Percentiles rank a stretch among this genome's conserved stretches.
phyloP scores from a whole-genome alignment of 495 filamentous ascomycete species.

The Paragyromitra xinjiangensis region DNA sequence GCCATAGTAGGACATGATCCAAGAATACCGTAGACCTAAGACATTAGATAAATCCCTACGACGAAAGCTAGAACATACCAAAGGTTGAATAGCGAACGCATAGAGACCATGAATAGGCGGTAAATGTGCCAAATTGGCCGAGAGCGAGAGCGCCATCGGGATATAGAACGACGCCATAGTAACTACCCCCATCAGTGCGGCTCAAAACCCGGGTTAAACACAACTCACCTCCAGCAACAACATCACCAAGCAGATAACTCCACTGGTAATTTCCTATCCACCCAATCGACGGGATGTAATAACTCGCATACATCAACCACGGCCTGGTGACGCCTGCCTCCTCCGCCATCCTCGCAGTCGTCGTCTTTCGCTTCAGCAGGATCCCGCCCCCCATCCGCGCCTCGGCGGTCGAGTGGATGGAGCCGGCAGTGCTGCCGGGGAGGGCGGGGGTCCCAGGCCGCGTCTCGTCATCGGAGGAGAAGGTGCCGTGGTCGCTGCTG shows the following conservation, averaged over 20 bases:
- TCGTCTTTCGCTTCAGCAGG: slow-evolving; percentile 53
- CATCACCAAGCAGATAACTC: slow-evolving; percentile 83
- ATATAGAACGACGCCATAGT: slow-evolving; percentile 98
- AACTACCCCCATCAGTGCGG: slow-evolving; percentile 62
- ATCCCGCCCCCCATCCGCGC: slow-evolving; percentile 43
- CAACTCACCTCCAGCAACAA: slow-evolving; percentile 68
- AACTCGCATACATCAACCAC: slow-evolving; percentile 78
- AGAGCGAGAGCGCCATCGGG: slow-evolving; percentile 92
- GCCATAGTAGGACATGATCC: slow-evolving; percentile 92
- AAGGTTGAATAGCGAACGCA: slow-evolving; percentile 88
- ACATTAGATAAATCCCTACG: slow-evolving; percentile 13
- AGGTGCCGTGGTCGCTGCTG: slow-evolving; percentile 43
- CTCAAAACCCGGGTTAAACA: not conserved
- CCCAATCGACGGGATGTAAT: slow-evolving; percentile 89
- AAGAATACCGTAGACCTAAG: slow-evolving; percentile 77
- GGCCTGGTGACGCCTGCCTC: slow-evolving; percentile 55
- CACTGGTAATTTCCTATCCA: slow-evolving; percentile 87
- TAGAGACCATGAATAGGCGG: slow-evolving; percentile 96
- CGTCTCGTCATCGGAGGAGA: slow-evolving; percentile 51
- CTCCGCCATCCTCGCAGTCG: slow-evolving; percentile 50
- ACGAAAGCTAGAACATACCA: slow-evolving; percentile 60
- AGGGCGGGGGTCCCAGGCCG: slow-evolving; percentile 40
- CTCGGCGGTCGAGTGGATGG: slow-evolving; percentile 19
- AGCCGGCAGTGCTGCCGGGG: not conserved
- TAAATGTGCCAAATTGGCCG: slow-evolving; percentile 92